phyloP scores from a whole-genome alignment of 1,284 basidiomycete species.

The Violaceomyces palustris region DNA sequence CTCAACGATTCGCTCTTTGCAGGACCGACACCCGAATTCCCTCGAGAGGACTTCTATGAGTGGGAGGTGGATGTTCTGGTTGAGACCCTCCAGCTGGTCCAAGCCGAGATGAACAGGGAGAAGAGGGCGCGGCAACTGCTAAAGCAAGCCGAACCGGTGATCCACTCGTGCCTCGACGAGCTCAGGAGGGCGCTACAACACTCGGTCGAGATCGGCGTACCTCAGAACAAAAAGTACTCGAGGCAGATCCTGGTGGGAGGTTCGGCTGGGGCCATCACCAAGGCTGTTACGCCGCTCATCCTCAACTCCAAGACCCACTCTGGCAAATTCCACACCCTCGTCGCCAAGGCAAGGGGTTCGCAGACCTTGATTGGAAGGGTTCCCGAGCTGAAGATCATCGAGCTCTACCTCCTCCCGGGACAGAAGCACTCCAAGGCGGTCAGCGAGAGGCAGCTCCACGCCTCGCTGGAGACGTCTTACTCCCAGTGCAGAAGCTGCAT shows the following conservation, averaged over 20 bases:
- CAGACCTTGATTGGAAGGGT: conserved; percentile 23
- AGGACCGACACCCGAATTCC: conserved; percentile 14
- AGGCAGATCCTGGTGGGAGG: conserved; percentile 19
- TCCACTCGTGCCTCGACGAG: conserved; percentile 17
- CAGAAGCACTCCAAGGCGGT: conserved; percentile 18
- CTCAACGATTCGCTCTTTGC: conserved; percentile 13
- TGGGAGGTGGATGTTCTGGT: conserved; percentile 27
- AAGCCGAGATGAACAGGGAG: conserved; percentile 30
- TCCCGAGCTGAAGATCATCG: conserved; percentile 27
- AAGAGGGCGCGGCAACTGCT: conserved; percentile 27
- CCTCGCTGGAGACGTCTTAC: conserved; percentile 36
- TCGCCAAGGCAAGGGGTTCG: conserved; percentile 35
- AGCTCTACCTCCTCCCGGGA: conserved; percentile 34
- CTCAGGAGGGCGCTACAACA: conserved; percentile 23
- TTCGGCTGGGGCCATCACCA: conserved; percentile 6
- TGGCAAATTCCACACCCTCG: conserved; percentile 34
- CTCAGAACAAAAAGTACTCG: conserved; percentile 29
- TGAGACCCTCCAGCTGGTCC: conserved; percentile 15
- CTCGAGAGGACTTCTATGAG: conserved; percentile 16
- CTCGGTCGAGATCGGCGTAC: conserved; percentile 33
- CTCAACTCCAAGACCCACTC: conserved; percentile 30
- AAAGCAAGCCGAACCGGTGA: conserved; percentile 9
- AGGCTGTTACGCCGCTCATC: conserved; percentile 19
- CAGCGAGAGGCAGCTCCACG: conserved; percentile 27
- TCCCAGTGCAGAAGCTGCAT: conserved; percentile 24